These are phyloP conservation scores for Millerozyma acaciae DNA, from an alignment of 805 yeast genomes.

Conservation along the genomic window DNA sequence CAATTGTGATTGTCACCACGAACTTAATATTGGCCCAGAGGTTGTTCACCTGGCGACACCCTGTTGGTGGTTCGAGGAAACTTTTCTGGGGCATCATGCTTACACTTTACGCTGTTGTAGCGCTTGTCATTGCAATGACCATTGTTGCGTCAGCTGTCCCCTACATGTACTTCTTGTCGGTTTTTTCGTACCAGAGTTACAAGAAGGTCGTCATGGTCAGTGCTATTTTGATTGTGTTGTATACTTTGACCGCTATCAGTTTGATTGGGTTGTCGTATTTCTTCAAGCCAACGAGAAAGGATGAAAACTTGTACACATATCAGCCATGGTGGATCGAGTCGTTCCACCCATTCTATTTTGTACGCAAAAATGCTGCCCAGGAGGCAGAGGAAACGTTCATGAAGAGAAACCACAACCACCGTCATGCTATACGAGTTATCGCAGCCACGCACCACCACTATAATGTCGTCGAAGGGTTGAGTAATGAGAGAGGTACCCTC, in stretches of 20 bases:
- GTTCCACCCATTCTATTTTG: slow-evolving; percentile 56
- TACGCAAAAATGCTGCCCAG: slow-evolving; percentile 45
- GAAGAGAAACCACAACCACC: slow-evolving; percentile 45
- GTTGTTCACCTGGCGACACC: slow-evolving; percentile 74
- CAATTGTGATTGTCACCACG: slow-evolving; percentile 54
- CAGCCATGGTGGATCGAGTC: slow-evolving; percentile 80
- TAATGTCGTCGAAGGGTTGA: slow-evolving; percentile 36
- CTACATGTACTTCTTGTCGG: slow-evolving; percentile 50
- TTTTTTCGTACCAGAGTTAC: slow-evolving; percentile 45
- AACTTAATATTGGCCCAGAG: slow-evolving; percentile 68
- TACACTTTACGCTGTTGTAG: slow-evolving; percentile 48
- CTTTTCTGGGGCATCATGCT: slow-evolving; percentile 51
- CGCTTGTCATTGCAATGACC: slow-evolving; percentile 63
- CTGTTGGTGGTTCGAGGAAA: slow-evolving; percentile 56
- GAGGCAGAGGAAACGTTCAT: slow-evolving; percentile 44
- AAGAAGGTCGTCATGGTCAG: slow-evolving; percentile 50
- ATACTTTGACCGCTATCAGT: slow-evolving; percentile 49
- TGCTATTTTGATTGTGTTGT: slow-evolving; percentile 32
- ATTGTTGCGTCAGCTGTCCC: slow-evolving; percentile 62
- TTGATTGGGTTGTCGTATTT: slow-evolving; percentile 50
- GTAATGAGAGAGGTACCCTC: slow-evolving; percentile 40
- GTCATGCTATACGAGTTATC: slow-evolving; percentile 56
- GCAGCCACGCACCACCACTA: slow-evolving; percentile 49
- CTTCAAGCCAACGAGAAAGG: slow-evolving; percentile 51
- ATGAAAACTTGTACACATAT: slow-evolving; percentile 51